Conservation (phyloP, 345 rosid genomes). For the Populus alba region DNA sequence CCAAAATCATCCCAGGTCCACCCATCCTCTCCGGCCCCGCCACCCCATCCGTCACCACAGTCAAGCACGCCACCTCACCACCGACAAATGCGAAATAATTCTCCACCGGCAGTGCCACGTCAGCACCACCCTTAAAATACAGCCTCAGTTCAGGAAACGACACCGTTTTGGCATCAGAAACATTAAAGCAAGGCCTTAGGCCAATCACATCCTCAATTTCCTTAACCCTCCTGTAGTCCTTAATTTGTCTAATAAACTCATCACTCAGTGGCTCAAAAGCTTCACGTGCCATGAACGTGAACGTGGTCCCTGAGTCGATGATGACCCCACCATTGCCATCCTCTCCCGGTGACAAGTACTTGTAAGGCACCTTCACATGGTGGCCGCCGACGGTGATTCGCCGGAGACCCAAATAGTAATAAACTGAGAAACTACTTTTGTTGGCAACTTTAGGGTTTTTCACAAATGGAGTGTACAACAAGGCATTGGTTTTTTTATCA, state of each 20-base stretch:
- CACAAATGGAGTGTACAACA: slow-evolving; percentile 36
- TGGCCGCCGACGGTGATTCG: slow-evolving; percentile 29
- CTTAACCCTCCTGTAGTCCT: slow-evolving; percentile 20
- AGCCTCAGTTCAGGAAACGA: slow-evolving; percentile 33
- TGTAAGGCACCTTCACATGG: slow-evolving; percentile 24
- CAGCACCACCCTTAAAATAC: slow-evolving; percentile 43
- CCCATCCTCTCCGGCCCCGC: not conserved
- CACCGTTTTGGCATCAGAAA: not conserved
- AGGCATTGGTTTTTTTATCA: slow-evolving; percentile 23
- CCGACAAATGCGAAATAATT: slow-evolving; percentile 26
- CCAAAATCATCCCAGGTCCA: slow-evolving; percentile 40
- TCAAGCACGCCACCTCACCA: slow-evolving; percentile 28
- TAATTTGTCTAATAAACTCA: slow-evolving; percentile 26
- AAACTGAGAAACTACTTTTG: slow-evolving; percentile 15
- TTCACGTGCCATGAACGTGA: slow-evolving; percentile 33
- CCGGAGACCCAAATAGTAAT: slow-evolving; percentile 39
- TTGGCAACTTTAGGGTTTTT: slow-evolving; percentile 22
- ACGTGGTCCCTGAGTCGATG: slow-evolving; percentile 39
- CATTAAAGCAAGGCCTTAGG: slow-evolving; percentile 30
- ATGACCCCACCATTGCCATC: slow-evolving; percentile 39
- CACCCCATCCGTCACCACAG: slow-evolving; percentile 29
- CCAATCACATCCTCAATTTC: slow-evolving; percentile 25
- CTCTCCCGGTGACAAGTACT: slow-evolving; percentile 16
- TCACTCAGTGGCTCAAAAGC: slow-evolving; percentile 26
- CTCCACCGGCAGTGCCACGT: slow-evolving; percentile 32